Conservation (phyloP, 495 filamentous ascomycete genomes). For the Hapsidospora chrysogenum region DNA sequence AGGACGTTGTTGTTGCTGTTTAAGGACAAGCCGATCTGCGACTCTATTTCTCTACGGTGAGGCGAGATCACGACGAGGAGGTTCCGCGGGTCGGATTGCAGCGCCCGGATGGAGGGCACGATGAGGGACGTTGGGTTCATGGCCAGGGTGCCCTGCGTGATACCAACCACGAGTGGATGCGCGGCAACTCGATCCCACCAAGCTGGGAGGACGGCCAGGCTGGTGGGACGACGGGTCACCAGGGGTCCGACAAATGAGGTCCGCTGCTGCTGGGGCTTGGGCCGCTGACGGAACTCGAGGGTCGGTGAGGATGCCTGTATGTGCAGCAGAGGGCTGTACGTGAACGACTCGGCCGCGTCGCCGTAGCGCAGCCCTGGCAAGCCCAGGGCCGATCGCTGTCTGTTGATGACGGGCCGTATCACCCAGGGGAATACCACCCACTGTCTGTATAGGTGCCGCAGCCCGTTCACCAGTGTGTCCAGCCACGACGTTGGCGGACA, state of each 20-base stretch:
- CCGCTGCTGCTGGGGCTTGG: not conserved
- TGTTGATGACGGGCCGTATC: not conserved
- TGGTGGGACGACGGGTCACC: not conserved
- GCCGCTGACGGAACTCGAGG: constrained; percentile 1
- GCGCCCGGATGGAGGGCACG: constrained; percentile 1
- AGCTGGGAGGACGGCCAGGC: not conserved
- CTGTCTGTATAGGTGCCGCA: not conserved
- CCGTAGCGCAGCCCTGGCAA: not conserved
- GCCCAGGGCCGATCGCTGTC: not conserved
- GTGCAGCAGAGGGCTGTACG: constrained; percentile 1
- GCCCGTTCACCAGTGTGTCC: not conserved
- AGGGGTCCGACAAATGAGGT: constrained; percentile 1
- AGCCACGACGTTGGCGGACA: not conserved
- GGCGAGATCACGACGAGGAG: constrained; percentile 2
- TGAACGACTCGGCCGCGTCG: not conserved
- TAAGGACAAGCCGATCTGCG: not conserved
- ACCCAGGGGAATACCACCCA: not conserved
- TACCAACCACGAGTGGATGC: constrained; percentile 1
- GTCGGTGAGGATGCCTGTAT: constrained; percentile 1
- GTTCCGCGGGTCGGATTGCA: not conserved
- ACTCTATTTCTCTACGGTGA: not conserved
- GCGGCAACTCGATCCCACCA: not conserved
- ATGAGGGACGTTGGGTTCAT: constrained; percentile 2
- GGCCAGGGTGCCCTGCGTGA: constrained; percentile 2
- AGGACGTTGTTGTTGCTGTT: not conserved